Percentiles rank a stretch among this genome's conserved stretches.
phyloP scores from a whole-genome alignment of 192 early-diverging fungal genomes.

The Lobosporangium transversale region DNA sequence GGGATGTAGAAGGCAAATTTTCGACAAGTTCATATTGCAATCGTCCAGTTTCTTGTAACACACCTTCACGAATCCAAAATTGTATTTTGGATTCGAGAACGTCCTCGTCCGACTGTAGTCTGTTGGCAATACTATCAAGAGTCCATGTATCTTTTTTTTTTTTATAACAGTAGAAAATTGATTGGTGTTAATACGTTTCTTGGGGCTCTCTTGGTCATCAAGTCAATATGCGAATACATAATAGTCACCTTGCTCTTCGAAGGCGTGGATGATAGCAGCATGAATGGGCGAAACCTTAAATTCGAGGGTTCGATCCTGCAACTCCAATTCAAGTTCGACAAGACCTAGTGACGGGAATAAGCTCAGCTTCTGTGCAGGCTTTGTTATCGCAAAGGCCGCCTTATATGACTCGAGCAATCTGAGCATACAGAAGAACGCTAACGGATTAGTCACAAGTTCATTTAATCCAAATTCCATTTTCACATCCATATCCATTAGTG shows the following conservation, averaged over 20 bases:
- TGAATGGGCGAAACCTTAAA: constrained; percentile 63
- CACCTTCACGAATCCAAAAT: constrained; percentile 31
- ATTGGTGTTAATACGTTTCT: background rate
- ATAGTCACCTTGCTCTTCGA: constrained; percentile 50
- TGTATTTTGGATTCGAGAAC: constrained; percentile 17
- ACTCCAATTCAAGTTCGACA: constrained; percentile 65
- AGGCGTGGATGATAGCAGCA: constrained; percentile 60
- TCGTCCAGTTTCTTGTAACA: constrained; percentile 19
- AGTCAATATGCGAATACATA: background rate
- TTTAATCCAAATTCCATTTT: background rate
- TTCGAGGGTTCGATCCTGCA: constrained; percentile 59
- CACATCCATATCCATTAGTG: background rate
- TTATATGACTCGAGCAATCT: constrained; percentile 58
- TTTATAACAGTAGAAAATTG: too few species aligned
- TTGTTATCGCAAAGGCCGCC: constrained; percentile 56
- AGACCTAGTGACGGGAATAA: constrained; percentile 63
- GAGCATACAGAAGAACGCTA: background rate
- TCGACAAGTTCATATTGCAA: constrained; percentile 29
- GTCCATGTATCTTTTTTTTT: constrained; percentile 31
- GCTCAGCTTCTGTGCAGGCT: constrained; percentile 68
- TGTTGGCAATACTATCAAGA: constrained; percentile 10
- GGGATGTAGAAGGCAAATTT: background rate
- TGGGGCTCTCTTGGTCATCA: background rate
- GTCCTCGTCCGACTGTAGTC: constrained; percentile 14
- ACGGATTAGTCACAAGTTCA: background rate